Conservation (phyloP, 1,284 basidiomycete species). For the Somion occarium region DNA sequence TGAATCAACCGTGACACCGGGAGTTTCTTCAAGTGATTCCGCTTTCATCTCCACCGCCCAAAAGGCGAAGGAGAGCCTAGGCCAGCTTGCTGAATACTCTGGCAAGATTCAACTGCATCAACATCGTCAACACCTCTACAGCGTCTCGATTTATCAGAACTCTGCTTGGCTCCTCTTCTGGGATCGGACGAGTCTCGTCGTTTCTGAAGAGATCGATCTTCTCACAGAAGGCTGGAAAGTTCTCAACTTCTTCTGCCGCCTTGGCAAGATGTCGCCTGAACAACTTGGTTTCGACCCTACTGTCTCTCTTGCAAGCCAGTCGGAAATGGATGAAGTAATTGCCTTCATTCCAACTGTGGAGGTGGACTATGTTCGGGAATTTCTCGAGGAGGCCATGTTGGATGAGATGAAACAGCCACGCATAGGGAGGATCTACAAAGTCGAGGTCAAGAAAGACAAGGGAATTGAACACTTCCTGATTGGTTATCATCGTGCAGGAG, state of each 20-base stretch:
- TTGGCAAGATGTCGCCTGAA: neutral
- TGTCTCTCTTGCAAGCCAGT: neutral
- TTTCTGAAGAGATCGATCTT: conserved; percentile 14
- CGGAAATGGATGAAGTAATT: neutral
- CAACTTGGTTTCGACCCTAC: conserved; percentile 11
- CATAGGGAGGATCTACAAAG: neutral
- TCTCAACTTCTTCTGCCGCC: conserved; percentile 7
- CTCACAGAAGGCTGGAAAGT: neutral
- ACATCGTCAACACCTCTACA: conserved; percentile 6
- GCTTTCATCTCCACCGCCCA: too few relatives aligned
- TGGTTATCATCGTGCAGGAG: neutral
- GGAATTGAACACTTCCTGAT: neutral
- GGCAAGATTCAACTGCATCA: conserved; percentile 8
- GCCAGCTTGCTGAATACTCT: conserved; percentile 9
- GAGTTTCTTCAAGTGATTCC: too few relatives aligned
- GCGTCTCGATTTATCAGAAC: conserved; percentile 6
- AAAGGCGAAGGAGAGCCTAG: conserved; percentile 7
- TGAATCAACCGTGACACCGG: too few relatives aligned
- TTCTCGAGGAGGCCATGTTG: too few relatives aligned
- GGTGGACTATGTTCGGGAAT: too few relatives aligned
- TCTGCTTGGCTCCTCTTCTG: conserved; percentile 8
- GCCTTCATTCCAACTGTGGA: neutral
- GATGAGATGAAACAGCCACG: neutral
- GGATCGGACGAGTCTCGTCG: conserved; percentile 10
- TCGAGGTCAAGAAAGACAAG: neutral